Percentiles rank a stretch among this genome's conserved stretches.
phyloP scores from a whole-genome alignment of 2,329 filamentous ascomycete species.

The Neonectria punicea region DNA sequence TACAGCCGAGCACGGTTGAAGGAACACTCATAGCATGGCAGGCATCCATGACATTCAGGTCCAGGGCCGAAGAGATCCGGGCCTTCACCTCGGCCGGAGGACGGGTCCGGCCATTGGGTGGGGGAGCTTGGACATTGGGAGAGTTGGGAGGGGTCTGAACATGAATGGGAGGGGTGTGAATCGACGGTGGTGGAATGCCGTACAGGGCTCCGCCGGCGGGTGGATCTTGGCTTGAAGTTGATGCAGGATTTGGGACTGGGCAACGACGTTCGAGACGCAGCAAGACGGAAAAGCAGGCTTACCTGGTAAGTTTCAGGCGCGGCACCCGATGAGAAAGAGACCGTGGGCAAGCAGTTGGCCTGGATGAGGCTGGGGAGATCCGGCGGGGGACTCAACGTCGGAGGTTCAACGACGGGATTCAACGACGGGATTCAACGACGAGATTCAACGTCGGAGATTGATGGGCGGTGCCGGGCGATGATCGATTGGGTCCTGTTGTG shows the following conservation, averaged over 20 bases:
- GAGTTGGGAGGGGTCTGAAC: slow-evolving; percentile 22
- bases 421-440: background rate
- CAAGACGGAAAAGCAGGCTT: slow-evolving; percentile 28
- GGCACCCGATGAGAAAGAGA: slow-evolving; percentile 31
- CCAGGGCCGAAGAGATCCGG: slow-evolving; percentile 41
- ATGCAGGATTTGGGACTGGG: slow-evolving; percentile 19
- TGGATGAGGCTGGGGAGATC: background rate
- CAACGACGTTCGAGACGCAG: slow-evolving; percentile 24
- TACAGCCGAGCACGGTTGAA: slow-evolving; percentile 33
- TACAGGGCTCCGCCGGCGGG: slow-evolving; percentile 31
- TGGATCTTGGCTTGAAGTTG: slow-evolving; percentile 32
- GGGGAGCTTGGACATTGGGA: slow-evolving; percentile 26
- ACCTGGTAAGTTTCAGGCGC: slow-evolving; percentile 31
- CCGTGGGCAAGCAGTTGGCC: slow-evolving; percentile 12
- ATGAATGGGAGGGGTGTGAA: slow-evolving; percentile 30
- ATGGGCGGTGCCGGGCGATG: slow-evolving; percentile 24
- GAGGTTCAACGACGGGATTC: slow-evolving; percentile 20
- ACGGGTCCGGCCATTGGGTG: slow-evolving; percentile 33
- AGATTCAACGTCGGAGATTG: slow-evolving; percentile 22
- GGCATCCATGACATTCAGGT: slow-evolving; percentile 26
- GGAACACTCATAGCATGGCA: slow-evolving; percentile 29
- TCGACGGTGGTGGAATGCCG: slow-evolving; percentile 36
- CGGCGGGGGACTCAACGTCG: slow-evolving; percentile 6
- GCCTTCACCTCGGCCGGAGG: slow-evolving; percentile 38
- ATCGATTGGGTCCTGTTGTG: background rate